Evolutionary conservation across 805 yeast species (phyloP).

Genomic region (Candida sonorensis): DNA sequence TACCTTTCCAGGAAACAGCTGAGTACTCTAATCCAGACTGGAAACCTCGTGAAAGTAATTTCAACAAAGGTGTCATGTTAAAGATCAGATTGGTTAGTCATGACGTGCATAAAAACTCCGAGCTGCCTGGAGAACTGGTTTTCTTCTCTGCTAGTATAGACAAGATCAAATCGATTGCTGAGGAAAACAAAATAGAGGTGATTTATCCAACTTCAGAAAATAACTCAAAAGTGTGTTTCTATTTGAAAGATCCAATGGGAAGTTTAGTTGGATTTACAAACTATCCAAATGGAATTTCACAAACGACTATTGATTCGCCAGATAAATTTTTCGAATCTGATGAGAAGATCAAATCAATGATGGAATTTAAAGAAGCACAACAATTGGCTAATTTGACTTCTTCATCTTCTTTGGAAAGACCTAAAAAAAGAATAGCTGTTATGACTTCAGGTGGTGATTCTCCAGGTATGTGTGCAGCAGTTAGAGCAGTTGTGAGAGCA

Average conservation of each 20-base stretch:
- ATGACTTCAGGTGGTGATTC: slow-evolving; percentile 99
- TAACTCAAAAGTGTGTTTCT: slow-evolving; percentile 20
- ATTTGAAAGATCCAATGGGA: slow-evolving; percentile 60
- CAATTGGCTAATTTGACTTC: too few relatives aligned
- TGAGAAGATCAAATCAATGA: too few relatives aligned
- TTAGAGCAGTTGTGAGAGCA: slow-evolving; percentile 90
- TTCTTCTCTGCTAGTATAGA: slow-evolving; percentile 36
- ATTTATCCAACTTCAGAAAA: slow-evolving; percentile 7
- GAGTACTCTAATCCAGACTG: slow-evolving; percentile 20
- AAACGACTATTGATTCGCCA: slow-evolving; percentile 5
- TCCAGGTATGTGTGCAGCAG: slow-evolving; percentile 97
- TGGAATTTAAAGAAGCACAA: too few relatives aligned
- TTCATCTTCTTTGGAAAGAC: slow-evolving; percentile 1
- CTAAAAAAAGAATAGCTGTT: slow-evolving; percentile 57
- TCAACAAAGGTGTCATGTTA: slow-evolving; percentile 36
- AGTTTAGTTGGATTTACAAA: slow-evolving; percentile 50
- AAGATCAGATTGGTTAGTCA: slow-evolving; percentile 38
- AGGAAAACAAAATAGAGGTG: slow-evolving; percentile 12
- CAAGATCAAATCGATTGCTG: slow-evolving; percentile 15
- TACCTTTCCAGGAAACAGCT: slow-evolving; percentile 33
- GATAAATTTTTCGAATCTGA: slow-evolving; percentile 2
- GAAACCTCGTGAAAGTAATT: slow-evolving; percentile 4
- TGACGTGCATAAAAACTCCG: slow-evolving; percentile 28
- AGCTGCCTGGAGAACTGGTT: slow-evolving; percentile 30
- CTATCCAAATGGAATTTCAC: slow-evolving; percentile 32